These are phyloP conservation scores for Cystobasidium ongulense DNA, from an alignment of 768 basidiomycete species.

Conservation along the genomic window DNA sequence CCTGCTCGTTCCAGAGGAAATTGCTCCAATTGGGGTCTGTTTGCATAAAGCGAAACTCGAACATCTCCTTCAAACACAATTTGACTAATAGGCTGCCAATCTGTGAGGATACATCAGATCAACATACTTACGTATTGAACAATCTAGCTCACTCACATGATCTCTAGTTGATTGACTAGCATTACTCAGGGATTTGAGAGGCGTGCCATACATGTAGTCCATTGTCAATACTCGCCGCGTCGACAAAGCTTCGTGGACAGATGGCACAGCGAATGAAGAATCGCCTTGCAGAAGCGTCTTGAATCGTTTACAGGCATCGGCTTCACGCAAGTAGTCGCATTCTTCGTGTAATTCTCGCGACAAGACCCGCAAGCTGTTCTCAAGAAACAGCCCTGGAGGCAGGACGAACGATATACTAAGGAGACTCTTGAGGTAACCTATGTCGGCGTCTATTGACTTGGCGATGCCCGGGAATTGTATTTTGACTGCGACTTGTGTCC, in stretches of 20 bases:
- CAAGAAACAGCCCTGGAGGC: constrained; percentile 81
- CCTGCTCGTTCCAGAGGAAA: constrained; percentile 73
- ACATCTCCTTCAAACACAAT: constrained; percentile 80
- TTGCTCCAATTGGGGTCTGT: constrained; percentile 99
- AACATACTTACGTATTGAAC: neutral
- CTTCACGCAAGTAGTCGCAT: constrained; percentile 82
- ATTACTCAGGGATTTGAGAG: constrained; percentile 60
- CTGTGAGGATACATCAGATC: constrained; percentile 50
- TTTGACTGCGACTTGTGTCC: constrained; percentile 55
- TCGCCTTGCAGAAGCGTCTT: constrained; percentile 49
- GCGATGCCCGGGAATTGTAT: constrained; percentile 91
- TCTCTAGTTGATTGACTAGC: constrained; percentile 57
- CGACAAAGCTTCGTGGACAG: constrained; percentile 68
- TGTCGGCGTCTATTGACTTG: constrained; percentile 74
- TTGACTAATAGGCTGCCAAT: constrained; percentile 74
- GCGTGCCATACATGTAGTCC: constrained; percentile 70
- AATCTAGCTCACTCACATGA: constrained; percentile 52
- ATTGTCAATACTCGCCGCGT: constrained; percentile 80
- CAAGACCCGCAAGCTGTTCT: constrained; percentile 80
- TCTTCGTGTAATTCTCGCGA: constrained; percentile 82
- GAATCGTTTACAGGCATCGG: constrained; percentile 60
- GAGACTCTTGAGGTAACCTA: constrained; percentile 73
- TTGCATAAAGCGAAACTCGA: constrained; percentile 87
- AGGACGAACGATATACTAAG: constrained; percentile 70
- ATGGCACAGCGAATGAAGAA: constrained; percentile 69